Conservation (phyloP, 2,329 filamentous ascomycete species). For the Teratosphaeria gauchensis region DNA sequence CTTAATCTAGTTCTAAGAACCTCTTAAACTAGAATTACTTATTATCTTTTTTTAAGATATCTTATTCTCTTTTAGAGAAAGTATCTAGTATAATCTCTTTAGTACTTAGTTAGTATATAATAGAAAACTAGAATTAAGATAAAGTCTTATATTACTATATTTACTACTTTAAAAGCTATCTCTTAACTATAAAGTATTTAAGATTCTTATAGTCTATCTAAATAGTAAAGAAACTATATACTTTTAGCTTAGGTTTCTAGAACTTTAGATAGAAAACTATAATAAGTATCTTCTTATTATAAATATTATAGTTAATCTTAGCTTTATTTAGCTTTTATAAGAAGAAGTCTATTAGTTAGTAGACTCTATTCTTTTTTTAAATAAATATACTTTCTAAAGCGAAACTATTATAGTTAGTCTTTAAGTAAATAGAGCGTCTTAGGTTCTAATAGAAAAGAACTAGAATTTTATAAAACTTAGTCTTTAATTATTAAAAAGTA, state of each 20-base stretch:
- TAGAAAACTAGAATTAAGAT: conserved; percentile 1
- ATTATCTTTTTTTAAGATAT: conserved; percentile 4
- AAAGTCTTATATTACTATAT: conserved; percentile 4
- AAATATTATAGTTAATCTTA: conserved; percentile 18
- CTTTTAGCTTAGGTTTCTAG: conserved; percentile 14
- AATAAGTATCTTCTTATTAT: conserved; percentile 24
- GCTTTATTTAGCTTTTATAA: conserved; percentile 12
- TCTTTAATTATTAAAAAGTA: conserved; percentile 12
- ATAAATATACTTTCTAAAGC: conserved; percentile 2
- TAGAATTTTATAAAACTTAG: conserved; percentile 7
- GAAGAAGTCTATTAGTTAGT: too few species aligned
- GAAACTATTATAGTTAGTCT: conserved; percentile 12
- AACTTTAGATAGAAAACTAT: conserved; percentile 19
- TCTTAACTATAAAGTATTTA: too few species aligned
- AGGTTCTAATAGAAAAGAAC: conserved; percentile 7
- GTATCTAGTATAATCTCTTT: conserved; percentile 1
- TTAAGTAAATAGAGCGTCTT: conserved; percentile 8
- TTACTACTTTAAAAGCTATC: too few species aligned
- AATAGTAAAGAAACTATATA: background rate
- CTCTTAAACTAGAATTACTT: background rate
- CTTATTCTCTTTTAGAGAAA: conserved; percentile 5
- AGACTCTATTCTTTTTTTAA: conserved; percentile 3
- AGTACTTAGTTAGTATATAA: conserved; percentile 4
- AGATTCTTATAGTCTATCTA: too few species aligned
- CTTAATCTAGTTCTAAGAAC: conserved; percentile 3